Evolutionary conservation across 768 basidiomycete species (phyloP), one percentile per base, ranked within the genome.

Genomic region (Pluteus cervinus): DNA sequence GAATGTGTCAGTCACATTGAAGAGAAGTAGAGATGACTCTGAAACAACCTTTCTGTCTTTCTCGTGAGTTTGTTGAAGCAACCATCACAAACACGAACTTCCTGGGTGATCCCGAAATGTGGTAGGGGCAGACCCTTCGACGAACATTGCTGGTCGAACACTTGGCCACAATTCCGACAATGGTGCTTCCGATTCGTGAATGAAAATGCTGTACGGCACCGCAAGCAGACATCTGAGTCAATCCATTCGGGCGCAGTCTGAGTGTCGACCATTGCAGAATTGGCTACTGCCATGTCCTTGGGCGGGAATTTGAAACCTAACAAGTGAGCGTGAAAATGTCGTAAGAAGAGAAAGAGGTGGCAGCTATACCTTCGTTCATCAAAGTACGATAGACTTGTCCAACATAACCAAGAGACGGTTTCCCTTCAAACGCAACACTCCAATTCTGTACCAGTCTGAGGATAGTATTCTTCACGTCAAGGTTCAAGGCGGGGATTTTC

Each of bases 111-210:
- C 8, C 96, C 96, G 50, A 89, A 94, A 55, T 92, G 87, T 4
- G 96, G 94, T 16, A 98, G 69, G 0, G 89, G 67, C 59, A 89
- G 76, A 2, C 72, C 65, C 59, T 90, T 86, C 23, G 86, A 81
- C 1, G 90, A 93, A 57, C 96, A 99, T 28, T 78, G 72, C 38
- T 93, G 90, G 61, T 97, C 94, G 53, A 96, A 98, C 10, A 98
- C 91, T 55, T 85, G 82, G 6, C 96, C 96, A 61, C 96, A 99
- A 57, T 97, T 97, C 10, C 96, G 79, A 56, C 96, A 99, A 53
- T 99, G 96, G 51, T 99, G 96, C 56, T 97, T 97, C 35, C 96
- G 76, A 55, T 98, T 98, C 21, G 92, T 96, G 56, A 97, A 92
- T 1, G 81, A 77, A 60, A 99, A 99, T 0, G 88, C 57, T 0